Conservation (phyloP, 192 early-diverging fungal genomes). For the Haplosporangium gracile region DNA sequence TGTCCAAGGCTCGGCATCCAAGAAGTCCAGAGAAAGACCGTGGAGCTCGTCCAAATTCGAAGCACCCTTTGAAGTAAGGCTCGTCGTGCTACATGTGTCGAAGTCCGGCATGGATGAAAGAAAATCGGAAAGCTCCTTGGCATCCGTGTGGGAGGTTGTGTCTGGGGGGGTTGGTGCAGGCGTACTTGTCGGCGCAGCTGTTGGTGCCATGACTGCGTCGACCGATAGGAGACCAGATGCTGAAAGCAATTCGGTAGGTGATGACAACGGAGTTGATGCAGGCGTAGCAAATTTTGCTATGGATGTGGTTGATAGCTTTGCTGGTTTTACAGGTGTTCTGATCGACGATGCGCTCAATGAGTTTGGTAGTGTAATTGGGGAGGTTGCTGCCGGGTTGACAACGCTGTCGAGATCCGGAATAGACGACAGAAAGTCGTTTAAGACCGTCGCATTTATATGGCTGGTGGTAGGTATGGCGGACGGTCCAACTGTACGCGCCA, state of each 20-base stretch:
- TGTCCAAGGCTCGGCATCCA: slow-evolving; percentile 19
- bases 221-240: not conserved
- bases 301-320: not conserved
- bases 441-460: not conserved
- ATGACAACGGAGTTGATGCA: not conserved
- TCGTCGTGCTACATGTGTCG: not conserved
- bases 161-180: not conserved
- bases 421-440: not conserved
- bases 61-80: not conserved
- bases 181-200: not conserved
- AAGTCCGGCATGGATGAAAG: not conserved
- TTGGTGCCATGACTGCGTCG: not conserved
- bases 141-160: not conserved
- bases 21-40: slow-evolving; percentile 23
- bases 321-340: not conserved
- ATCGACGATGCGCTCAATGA: not conserved
- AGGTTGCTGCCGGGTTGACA: not conserved
- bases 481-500: not conserved
- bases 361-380: not conserved
- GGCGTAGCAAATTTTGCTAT: not conserved
- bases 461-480: not conserved
- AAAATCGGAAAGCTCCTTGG: not conserved
- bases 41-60: slow-evolving; percentile 5
- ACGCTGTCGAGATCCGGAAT: not conserved
- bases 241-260: not conserved